Evolutionary conservation across 805 yeast species (phyloP).

Genomic region (Yarrowia sp.): DNA sequence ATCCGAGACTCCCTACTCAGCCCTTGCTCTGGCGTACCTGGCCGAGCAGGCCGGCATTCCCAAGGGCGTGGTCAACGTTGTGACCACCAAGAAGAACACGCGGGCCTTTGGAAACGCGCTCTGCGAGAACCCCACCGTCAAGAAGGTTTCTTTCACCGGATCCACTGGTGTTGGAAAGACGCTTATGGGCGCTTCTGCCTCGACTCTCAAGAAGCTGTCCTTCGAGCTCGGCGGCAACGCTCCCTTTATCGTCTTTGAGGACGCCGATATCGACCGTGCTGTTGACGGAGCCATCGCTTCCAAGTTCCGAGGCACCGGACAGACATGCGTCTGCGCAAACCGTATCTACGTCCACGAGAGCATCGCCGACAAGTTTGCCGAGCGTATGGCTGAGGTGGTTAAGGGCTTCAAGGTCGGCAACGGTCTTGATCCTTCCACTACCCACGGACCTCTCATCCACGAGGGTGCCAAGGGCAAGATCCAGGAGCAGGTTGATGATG

Average conservation of each 20-base stretch:
- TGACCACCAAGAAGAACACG: slow-evolving; percentile 44
- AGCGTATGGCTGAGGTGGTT: slow-evolving; percentile 49
- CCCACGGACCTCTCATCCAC: slow-evolving; percentile 77
- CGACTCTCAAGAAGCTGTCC: slow-evolving; percentile 66
- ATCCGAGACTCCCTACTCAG: slow-evolving; percentile 69
- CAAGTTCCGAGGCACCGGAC: slow-evolving; percentile 76
- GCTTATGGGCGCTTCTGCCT: slow-evolving; percentile 57
- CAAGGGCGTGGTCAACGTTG: slow-evolving; percentile 62
- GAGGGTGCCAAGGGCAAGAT: slow-evolving; percentile 62
- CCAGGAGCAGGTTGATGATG: slow-evolving; percentile 60
- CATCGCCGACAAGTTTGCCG: slow-evolving; percentile 61
- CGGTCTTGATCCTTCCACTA: slow-evolving; percentile 55
- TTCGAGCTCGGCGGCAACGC: slow-evolving; percentile 82
- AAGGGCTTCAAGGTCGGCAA: slow-evolving; percentile 54
- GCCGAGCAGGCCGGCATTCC: slow-evolving; percentile 70
- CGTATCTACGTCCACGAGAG: slow-evolving; percentile 63
- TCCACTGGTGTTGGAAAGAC: slow-evolving; percentile 71
- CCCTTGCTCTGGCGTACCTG: slow-evolving; percentile 62
- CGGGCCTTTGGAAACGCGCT: slow-evolving; percentile 53
- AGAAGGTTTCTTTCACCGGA: slow-evolving; percentile 75
- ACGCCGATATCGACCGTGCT: slow-evolving; percentile 65
- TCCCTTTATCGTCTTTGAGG: slow-evolving; percentile 71
- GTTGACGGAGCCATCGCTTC: slow-evolving; percentile 63
- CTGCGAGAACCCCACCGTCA: slow-evolving; percentile 54
- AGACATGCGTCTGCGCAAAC: slow-evolving; percentile 80